Base-by-base conservation (phyloP, 331 rosid genomes). In the Rhamnella rubrinervis region DNA sequence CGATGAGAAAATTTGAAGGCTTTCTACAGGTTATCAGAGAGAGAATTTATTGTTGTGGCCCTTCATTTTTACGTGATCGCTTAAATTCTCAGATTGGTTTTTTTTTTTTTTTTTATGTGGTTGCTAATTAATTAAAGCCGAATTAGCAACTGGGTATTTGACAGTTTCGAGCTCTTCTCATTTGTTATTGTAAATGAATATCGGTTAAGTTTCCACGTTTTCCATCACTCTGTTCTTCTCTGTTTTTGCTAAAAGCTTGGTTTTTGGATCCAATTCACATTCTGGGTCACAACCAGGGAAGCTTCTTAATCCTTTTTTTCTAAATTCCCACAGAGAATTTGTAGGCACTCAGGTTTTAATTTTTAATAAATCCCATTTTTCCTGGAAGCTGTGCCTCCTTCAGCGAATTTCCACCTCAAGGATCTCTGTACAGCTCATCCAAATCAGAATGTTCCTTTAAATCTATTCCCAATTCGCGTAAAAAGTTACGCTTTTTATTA, bases 361-460 rank as follows among this genome's bases (percentile, higher is more conserved):
- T 10, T 14, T 25, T 5, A 7, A 23, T 1, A 58, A 58, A 25
- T 58, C 17, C n/a, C 18, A 23, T 28, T 58, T 31, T 35, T 21
- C 51, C 56, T 6, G 51, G 49, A 60, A 37, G 50, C 4, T 55
- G 55, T 64, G 64, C 47, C 18, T 63, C 40, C 4, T 41, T 55
- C 61, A 44, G 28, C 4, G 50, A 71, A 71, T 52, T 51, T 51
- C 40, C 47, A 25, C 55, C 41, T n/a, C 5, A 53, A 70, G n/a
- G 60, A 38, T 39, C 20, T 16, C 52, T 55, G 12, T 63, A 59
- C 73, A 55, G 73, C 68, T 72, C 66, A 47, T 71, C 65, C 63
- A 26, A 26, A 59, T 60, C 17, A 46, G 56, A 77, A 71, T 59
- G 68, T 71, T 71, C 49, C 25, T 70, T 67, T 19, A 6, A 38